Percentiles rank a stretch among this genome's conserved stretches.
Conservation (phyloP, 176 grass and related monocot species). For the Puccinellia tenuiflora region DNA sequence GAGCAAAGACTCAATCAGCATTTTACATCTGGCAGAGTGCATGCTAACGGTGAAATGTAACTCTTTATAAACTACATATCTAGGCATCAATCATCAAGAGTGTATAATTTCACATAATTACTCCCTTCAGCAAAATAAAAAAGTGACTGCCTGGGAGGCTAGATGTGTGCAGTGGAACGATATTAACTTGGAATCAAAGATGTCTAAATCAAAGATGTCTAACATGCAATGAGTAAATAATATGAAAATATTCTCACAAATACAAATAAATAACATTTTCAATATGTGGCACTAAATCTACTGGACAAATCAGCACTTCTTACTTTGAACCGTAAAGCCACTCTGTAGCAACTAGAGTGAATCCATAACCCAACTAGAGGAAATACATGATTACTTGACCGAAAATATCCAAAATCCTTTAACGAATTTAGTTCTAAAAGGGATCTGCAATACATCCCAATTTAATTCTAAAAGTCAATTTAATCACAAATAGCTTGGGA, state of each 20-base stretch:
- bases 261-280: background rate
- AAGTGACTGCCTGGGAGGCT: background rate
- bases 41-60: background rate
- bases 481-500: background rate
- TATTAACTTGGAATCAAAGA: background rate
- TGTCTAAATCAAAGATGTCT: no score
- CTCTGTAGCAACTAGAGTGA: background rate
- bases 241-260: background rate
- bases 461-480: background rate
- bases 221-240: background rate
- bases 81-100: background rate
- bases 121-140: background rate
- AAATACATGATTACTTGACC: background rate
- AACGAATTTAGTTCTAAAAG: background rate
- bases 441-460: background rate
- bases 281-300: background rate
- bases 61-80: background rate
- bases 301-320: background rate
- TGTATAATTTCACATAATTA: background rate
- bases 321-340: background rate
- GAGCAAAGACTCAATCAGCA: background rate
- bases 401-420: slow-evolving; percentile 5
- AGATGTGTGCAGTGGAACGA: background rate
- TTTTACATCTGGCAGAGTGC: background rate
- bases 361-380: background rate